phyloP scores from a whole-genome alignment of 139 green algal species.

The Diplosphaera chodatii region DNA sequence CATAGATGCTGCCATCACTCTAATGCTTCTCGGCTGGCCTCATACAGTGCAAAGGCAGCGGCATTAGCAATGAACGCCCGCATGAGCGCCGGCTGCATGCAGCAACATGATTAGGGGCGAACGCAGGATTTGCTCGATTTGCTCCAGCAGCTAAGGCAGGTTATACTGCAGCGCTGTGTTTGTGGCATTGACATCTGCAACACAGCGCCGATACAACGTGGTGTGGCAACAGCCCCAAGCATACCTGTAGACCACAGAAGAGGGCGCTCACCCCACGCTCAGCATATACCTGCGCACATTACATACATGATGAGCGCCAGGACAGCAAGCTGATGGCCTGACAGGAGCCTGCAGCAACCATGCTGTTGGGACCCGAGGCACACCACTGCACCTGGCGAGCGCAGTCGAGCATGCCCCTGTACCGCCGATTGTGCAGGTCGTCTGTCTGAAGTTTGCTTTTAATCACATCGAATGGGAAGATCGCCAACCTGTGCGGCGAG shows the following conservation, averaged over 20 bases:
- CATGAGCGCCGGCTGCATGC: background rate
- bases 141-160: no score
- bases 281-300: background rate
- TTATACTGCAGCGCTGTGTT: no score
- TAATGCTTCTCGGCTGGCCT: background rate
- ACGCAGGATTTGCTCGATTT: no score
- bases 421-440: slow-evolving; percentile 30
- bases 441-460: slow-evolving; percentile 63
- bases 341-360: no score
- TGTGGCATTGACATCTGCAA: no score
- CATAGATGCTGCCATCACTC: background rate
- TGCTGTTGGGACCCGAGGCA: no score
- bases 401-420: slow-evolving; percentile 50
- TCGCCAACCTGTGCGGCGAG: slow-evolving; percentile 6
- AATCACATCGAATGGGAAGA: slow-evolving; percentile 66
- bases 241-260: background rate
- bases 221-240: no score
- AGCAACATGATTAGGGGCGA: no score
- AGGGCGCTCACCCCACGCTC: background rate
- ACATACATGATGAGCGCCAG: no score
- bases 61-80: background rate
- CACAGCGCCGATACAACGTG: no score
- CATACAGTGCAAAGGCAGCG: background rate
- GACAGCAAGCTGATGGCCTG: background rate
- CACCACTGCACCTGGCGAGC: slow-evolving; percentile 29